A percentile compares a stretch with the other conserved stretches of the same genome.
These are phyloP conservation scores for Piper longum DNA, from an alignment of 164 flowering plant genomes.

Conservation along the genomic window DNA sequence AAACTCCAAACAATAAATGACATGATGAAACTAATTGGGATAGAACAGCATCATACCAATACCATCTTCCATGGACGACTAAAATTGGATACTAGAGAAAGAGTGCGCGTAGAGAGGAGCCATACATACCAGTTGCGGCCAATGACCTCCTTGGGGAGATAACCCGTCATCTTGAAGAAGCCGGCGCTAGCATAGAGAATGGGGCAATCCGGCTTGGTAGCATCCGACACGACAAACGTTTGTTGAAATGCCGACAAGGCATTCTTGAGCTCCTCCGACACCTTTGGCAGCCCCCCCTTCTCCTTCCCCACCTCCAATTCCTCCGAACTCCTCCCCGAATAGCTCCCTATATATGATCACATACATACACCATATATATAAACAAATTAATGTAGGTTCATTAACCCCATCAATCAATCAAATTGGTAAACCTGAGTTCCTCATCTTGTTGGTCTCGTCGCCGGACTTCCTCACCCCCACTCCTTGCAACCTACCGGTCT, in stretches of 20 bases:
- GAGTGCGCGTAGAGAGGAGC: neutral
- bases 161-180: slow-evolving; percentile 97
- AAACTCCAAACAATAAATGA: too few relatives aligned
- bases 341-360: too few relatives aligned
- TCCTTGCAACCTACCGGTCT: slow-evolving; percentile 80
- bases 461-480: slow-evolving; percentile 61
- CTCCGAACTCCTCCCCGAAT: slow-evolving; percentile 26
- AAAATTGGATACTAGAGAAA: neutral
- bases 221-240: slow-evolving; percentile 74
- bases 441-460: slow-evolving; percentile 21
- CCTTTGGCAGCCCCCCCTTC: slow-evolving; percentile 47
- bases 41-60: too few relatives aligned
- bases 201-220: slow-evolving; percentile 32
- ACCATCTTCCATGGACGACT: too few relatives aligned
- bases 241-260: slow-evolving; percentile 89
- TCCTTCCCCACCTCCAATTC: slow-evolving; percentile 48
- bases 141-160: slow-evolving; percentile 76
- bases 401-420: too few relatives aligned
- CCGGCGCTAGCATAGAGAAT: slow-evolving; percentile 96
- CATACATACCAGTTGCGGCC: slow-evolving; percentile 74
- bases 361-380: too few relatives aligned
- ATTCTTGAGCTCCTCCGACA: slow-evolving; percentile 71
- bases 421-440: too few relatives aligned
- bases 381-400: too few relatives aligned
- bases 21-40: too few relatives aligned